Evolutionary conservation across 805 yeast species (phyloP).

Genomic region (Candida railenensis): DNA sequence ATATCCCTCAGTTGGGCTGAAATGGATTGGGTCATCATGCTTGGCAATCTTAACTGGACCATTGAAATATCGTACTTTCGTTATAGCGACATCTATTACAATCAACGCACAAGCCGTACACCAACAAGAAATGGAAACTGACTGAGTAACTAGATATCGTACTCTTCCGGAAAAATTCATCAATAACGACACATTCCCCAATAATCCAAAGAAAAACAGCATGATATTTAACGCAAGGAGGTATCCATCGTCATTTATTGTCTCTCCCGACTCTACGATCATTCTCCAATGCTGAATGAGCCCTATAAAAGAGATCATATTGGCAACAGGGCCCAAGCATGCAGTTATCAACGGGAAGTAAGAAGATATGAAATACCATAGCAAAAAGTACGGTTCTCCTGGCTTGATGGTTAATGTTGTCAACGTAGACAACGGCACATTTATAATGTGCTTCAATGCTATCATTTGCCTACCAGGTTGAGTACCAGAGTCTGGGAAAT

Average conservation of each 20-base stretch:
- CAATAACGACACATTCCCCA: conserved; percentile 67
- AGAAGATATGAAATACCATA: conserved; percentile 67
- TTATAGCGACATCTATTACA: conserved; percentile 44
- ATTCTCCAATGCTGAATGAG: conserved; percentile 67
- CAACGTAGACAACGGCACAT: conserved; percentile 31
- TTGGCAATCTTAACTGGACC: conserved; percentile 11
- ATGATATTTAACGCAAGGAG: conserved; percentile 58
- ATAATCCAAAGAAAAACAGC: conserved; percentile 61
- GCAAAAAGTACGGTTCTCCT: conserved; percentile 33
- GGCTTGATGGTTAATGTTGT: conserved; percentile 32
- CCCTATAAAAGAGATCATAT: conserved; percentile 70
- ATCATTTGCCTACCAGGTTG: conserved; percentile 5
- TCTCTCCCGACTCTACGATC: conserved; percentile 19
- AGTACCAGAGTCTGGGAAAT: not conserved
- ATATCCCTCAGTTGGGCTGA: conserved; percentile 59
- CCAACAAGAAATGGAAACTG: conserved; percentile 65
- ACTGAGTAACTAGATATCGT: conserved; percentile 60
- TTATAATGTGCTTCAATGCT: conserved; percentile 28
- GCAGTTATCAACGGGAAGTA: conserved; percentile 76
- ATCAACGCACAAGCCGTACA: conserved; percentile 55
- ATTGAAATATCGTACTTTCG: conserved; percentile 23
- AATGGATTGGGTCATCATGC: conserved; percentile 13
- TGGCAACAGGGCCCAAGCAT: conserved; percentile 76
- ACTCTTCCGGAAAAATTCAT: conserved; percentile 64
- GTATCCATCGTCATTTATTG: conserved; percentile 36